These are phyloP conservation scores for Senna siamea DNA, from an alignment of 306 rosid species.

Conservation along the genomic window DNA sequence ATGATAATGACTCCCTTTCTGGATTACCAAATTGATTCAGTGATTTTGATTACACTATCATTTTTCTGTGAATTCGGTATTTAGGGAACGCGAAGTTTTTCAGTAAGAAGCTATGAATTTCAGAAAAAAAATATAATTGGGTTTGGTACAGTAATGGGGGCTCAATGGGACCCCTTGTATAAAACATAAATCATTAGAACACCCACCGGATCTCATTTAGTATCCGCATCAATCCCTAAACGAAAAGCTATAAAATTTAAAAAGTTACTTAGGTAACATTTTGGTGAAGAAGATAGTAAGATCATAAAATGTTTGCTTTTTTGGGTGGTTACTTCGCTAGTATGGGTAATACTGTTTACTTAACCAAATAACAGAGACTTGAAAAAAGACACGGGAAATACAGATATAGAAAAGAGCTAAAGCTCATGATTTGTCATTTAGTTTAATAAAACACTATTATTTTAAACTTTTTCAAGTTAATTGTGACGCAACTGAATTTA, in stretches of 20 bases:
- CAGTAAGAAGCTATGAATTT: no score
- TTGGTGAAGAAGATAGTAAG: neutral
- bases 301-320: neutral
- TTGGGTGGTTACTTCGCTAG: neutral
- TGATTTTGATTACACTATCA: constrained; percentile 31
- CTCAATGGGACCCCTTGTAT: constrained; percentile 19
- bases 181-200: constrained; percentile 36
- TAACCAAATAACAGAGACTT: neutral
- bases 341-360: neutral
- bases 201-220: constrained; percentile 44
- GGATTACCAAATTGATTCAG: neutral
- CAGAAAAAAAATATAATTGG: no score
- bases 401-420: neutral
- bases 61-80: no score
- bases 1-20: constrained; percentile 1
- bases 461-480: neutral
- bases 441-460: neutral
- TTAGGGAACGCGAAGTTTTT: no score
- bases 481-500: neutral
- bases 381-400: neutral
- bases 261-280: neutral
- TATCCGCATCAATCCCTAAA: constrained; percentile 29
- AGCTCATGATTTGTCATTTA: neutral
- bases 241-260: constrained; percentile 20
- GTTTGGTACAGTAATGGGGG: constrained; percentile 4